phyloP scores from a whole-genome alignment of 1,139 yeast species.

The Barnettozyma hawaiiensis region DNA sequence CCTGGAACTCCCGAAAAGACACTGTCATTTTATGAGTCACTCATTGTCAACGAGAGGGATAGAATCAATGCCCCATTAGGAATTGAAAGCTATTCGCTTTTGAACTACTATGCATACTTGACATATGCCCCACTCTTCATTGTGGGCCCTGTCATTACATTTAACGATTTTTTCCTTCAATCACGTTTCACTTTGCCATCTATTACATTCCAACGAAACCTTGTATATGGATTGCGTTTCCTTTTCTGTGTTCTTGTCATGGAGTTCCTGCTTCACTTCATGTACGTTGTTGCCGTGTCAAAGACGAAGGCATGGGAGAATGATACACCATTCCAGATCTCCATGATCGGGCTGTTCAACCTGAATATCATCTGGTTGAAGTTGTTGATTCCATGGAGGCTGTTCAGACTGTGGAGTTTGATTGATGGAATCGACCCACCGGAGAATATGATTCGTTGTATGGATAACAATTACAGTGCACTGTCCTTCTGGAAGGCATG shows the following conservation, averaged over 20 bases:
- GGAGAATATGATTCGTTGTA: constrained; percentile 95
- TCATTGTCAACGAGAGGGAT: constrained; percentile 49
- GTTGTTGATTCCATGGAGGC: constrained; percentile 90
- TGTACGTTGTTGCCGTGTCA: constrained; percentile 91
- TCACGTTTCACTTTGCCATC: constrained; percentile 41
- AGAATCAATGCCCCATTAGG: constrained; percentile 65
- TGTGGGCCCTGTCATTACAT: constrained; percentile 93
- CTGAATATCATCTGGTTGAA: constrained; percentile 90
- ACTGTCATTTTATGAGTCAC: constrained; percentile 16
- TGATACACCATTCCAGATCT: constrained; percentile 84
- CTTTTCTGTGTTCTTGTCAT: constrained; percentile 69
- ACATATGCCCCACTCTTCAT: constrained; percentile 85
- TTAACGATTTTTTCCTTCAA: constrained; percentile 86
- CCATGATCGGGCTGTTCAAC: constrained; percentile 91
- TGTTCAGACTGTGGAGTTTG: constrained; percentile 88
- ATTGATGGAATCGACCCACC: constrained; percentile 93
- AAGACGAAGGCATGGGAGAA: constrained; percentile 83
- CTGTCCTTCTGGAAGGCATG: constrained; percentile 97
- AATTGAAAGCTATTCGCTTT: constrained; percentile 47
- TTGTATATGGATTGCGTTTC: constrained; percentile 62
- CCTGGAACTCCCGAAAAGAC: constrained; percentile 26
- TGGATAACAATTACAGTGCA: constrained; percentile 90
- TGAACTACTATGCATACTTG: constrained; percentile 69
- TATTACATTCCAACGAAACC: constrained; percentile 46
- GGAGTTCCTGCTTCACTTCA: constrained; percentile 84